These are phyloP conservation scores for Lactifluus pinguis DNA, from an alignment of 768 basidiomycete species.

Conservation along the genomic window DNA sequence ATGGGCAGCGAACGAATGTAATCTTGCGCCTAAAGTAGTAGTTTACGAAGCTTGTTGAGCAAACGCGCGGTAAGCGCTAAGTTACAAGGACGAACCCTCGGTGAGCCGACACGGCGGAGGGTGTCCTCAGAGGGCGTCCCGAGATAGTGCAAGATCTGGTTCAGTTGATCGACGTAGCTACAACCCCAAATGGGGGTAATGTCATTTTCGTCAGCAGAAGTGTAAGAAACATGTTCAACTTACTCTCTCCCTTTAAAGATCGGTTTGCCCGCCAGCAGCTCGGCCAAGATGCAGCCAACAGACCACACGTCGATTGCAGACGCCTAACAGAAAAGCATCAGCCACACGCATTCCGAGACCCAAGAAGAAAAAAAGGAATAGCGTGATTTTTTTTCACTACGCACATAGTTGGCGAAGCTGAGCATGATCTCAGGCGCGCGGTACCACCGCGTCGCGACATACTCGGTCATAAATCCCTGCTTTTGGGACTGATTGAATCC, in stretches of 20 bases:
- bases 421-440: constrained; percentile 99
- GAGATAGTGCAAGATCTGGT: constrained; percentile 96
- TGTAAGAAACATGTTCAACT: constrained; percentile 25
- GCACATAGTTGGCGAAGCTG: constrained; percentile 88
- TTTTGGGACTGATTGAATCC: constrained; percentile 86
- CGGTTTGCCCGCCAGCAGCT: constrained; percentile 86
- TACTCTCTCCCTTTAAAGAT: constrained; percentile 97
- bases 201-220: background rate
- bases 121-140: constrained; percentile 97
- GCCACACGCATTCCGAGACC: background rate
- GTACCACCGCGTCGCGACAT: constrained; percentile 99
- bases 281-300: constrained; percentile 90
- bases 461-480: constrained; percentile 98
- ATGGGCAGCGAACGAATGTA: constrained; percentile 98
- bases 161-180: constrained; percentile 79
- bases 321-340: constrained; percentile 36
- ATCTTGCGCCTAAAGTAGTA: constrained; percentile 66
- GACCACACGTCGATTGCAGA: constrained; percentile 96
- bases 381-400: constrained; percentile 23
- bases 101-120: constrained; percentile 89
- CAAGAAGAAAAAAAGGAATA: too few relatives aligned
- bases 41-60: background rate
- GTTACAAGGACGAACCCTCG: constrained; percentile 49
- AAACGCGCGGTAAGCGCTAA: background rate
- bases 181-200: background rate